phyloP scores from a whole-genome alignment of 352 stramenopile species.

The Hyaloperonospora arabidopsidis region DNA sequence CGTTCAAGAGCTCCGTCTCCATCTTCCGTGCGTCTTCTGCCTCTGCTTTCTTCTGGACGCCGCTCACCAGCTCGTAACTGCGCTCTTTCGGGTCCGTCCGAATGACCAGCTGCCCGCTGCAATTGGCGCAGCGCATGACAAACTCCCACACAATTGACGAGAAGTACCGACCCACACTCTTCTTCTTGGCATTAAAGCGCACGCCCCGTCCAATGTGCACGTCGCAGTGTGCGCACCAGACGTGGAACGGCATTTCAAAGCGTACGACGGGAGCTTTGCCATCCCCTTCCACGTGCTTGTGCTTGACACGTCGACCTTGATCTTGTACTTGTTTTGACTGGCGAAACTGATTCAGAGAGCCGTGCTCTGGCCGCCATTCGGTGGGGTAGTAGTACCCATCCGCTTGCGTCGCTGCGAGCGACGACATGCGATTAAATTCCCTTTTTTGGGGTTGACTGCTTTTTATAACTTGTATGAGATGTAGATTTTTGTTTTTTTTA shows the following conservation, averaged over 20 bases:
- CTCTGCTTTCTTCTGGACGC: slow-evolving; percentile 86
- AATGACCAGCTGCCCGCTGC: slow-evolving; percentile 85
- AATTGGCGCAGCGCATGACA: slow-evolving; percentile 87
- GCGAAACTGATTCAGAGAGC: slow-evolving; percentile 81
- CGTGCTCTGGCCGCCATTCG: slow-evolving; percentile 84
- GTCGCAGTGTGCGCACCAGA: slow-evolving; percentile 85
- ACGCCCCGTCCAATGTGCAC: slow-evolving; percentile 78
- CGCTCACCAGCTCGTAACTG: slow-evolving; percentile 82
- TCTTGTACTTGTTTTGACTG: slow-evolving; percentile 46
- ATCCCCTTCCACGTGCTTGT: slow-evolving; percentile 47
- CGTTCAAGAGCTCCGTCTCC: slow-evolving; percentile 51
- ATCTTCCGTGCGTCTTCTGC: slow-evolving; percentile 28
- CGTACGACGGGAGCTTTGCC: slow-evolving; percentile 87
- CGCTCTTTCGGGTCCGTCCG: slow-evolving; percentile 92
- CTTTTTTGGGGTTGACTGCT: no score
- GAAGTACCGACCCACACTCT: slow-evolving; percentile 86
- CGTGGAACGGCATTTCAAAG: slow-evolving; percentile 97
- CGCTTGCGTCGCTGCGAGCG: slow-evolving; percentile 91
- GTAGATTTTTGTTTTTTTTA: no score
- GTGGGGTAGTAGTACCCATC: slow-evolving; percentile 97
- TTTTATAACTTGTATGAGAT: no score
- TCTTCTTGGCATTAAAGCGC: slow-evolving; percentile 96
- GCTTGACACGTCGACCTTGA: slow-evolving; percentile 67
- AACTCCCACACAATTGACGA: slow-evolving; percentile 93
- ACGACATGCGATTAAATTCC: slow-evolving; percentile 96